These are phyloP conservation scores for Crithidia expoeki DNA, from an alignment of 208 protist species.

Conservation along the genomic window DNA sequence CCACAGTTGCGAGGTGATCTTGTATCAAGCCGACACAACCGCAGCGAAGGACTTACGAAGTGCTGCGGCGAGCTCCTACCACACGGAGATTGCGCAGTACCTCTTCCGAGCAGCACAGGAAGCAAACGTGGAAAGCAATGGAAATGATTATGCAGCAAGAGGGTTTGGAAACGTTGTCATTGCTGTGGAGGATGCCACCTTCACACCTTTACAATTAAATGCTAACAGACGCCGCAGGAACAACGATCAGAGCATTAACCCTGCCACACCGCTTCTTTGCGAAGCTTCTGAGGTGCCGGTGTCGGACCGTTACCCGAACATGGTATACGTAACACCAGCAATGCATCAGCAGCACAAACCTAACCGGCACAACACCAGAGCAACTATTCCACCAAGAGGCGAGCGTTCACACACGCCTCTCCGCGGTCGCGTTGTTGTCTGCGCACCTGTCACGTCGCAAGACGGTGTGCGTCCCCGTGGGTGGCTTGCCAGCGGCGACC, in stretches of 20 bases:
- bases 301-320: conserved; percentile 23
- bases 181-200: conserved; percentile 24
- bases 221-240: not conserved
- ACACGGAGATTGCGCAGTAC: conserved; percentile 42
- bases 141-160: not conserved
- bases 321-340: conserved; percentile 19
- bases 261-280: not conserved
- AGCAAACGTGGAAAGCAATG: not conserved
- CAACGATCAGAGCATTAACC: not conserved
- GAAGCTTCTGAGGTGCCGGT: conserved; percentile 23
- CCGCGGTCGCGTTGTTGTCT: conserved; percentile 57
- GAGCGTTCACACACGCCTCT: not conserved
- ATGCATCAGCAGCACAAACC: not conserved
- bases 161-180: conserved; percentile 24
- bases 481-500: conserved; percentile 26
- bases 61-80: conserved; percentile 17
- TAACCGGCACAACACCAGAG: not conserved
- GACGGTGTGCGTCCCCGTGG: conserved; percentile 67
- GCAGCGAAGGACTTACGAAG: not conserved
- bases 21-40: conserved; percentile 20
- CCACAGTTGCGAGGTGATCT: conserved; percentile 3
- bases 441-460: conserved; percentile 53
- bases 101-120: conserved; percentile 9
- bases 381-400: not conserved
- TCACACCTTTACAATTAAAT: not conserved